Evolutionary conservation across 805 yeast genomes (phyloP), one percentile per base, ranked within the genome.

Genomic region (Limtongia smithiae): DNA sequence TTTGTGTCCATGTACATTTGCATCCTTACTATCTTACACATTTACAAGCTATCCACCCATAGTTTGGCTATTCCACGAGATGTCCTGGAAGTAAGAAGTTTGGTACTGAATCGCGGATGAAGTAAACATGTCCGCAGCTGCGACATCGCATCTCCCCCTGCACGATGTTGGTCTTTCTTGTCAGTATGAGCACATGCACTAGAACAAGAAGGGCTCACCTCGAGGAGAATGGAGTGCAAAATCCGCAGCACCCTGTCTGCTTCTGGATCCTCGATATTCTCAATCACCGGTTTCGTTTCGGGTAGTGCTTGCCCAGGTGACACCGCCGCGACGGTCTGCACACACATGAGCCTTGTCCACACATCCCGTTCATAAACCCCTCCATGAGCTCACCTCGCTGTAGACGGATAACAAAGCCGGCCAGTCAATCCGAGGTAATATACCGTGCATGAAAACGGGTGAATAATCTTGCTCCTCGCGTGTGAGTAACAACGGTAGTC

Each of bases 21-120:
- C n/a, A n/a, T n/a, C n/a, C n/a, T n/a, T n/a, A n/a, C n/a, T n/a
- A n/a, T n/a, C n/a, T n/a, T n/a, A n/a, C n/a, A n/a, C n/a, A n/a
- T n/a, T n/a, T n/a, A n/a, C n/a, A n/a, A n/a, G n/a, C n/a, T n/a
- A n/a, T n/a, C n/a, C n/a, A n/a, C n/a, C n/a, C n/a, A n/a, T n/a
- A n/a, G n/a, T n/a, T n/a, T n/a, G n/a, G n/a, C 30, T 40, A 38
- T 43, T 57, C 65, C 3, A 90, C 94, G 59, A 93, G 73, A 65
- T 93, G 97, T 5, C 97, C 97, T 28, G 98, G 97, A 31, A 93
- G 76, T 46, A 93, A 71, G 68, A 93, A 84, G 73, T 91, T 91
- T 31, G 99, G 96, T 60, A 93, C 89, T 44, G 93, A 81, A 72
- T 88, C 90, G 69, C 90, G 91, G 71, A 93, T 85, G 71, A 84